Conservation (phyloP, 2,329 filamentous ascomycete species). For the Sodiomyces alkalinus region DNA sequence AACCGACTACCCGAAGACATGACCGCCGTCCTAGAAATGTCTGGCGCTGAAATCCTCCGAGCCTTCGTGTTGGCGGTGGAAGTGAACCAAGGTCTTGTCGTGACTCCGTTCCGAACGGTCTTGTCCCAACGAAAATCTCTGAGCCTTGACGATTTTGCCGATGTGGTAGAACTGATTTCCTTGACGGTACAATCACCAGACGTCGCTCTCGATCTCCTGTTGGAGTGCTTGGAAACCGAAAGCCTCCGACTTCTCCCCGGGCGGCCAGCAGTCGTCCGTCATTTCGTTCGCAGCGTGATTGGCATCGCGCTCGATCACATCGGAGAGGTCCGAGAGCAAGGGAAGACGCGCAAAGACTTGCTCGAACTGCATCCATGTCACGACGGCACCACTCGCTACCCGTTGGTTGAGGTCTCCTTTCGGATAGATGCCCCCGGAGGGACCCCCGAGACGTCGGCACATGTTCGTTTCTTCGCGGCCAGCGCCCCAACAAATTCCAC, state of each 20-base stretch:
- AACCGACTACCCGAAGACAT: not conserved
- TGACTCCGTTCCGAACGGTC: not conserved
- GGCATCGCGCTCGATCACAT: slow-evolving; percentile 24
- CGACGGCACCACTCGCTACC: slow-evolving; percentile 6
- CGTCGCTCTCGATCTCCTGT: slow-evolving; percentile 11
- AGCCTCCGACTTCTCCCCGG: slow-evolving; percentile 13
- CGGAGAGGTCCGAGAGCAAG: slow-evolving; percentile 13
- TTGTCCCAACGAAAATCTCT: slow-evolving; percentile 3
- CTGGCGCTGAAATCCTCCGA: slow-evolving; percentile 5
- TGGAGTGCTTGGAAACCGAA: slow-evolving; percentile 17
- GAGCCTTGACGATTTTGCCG: slow-evolving; percentile 12
- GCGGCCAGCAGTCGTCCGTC: slow-evolving; percentile 10
- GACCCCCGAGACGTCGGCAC: slow-evolving; percentile 12
- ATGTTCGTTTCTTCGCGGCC: slow-evolving; percentile 19
- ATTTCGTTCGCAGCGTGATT: slow-evolving; percentile 17
- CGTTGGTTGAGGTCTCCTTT: slow-evolving; percentile 16
- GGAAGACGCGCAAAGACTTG: slow-evolving; percentile 4
- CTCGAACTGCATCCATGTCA: slow-evolving; percentile 5
- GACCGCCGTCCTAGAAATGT: slow-evolving; percentile 4
- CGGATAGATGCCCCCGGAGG: slow-evolving; percentile 10
- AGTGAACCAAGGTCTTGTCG: not conserved
- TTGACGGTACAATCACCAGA: slow-evolving; percentile 16
- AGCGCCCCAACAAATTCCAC: slow-evolving; percentile 16
- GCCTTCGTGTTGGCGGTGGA: slow-evolving; percentile 3
- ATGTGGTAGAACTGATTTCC: slow-evolving; percentile 16